These are phyloP conservation scores for Hordeum pubiflorum DNA, from an alignment of 202 grass and related monocot genomes.

Conservation along the genomic window DNA sequence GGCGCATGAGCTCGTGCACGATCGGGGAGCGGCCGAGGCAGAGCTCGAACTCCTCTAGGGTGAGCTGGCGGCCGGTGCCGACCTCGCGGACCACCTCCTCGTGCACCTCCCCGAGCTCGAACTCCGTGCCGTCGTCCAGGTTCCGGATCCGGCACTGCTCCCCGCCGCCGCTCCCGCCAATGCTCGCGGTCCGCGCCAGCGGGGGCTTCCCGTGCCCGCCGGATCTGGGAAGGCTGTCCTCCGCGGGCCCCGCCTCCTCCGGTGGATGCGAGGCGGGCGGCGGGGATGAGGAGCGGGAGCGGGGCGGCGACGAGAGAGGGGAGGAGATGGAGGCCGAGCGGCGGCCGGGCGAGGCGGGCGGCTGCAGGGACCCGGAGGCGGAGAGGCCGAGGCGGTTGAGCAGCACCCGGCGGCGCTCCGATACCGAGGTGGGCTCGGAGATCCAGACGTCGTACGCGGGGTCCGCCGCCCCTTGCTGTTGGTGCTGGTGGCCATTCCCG, in stretches of 20 bases:
- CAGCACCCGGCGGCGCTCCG: conserved; percentile 71
- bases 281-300: neutral
- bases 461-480: neutral
- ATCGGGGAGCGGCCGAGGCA: conserved; percentile 85
- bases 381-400: conserved; percentile 68
- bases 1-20: conserved; percentile 91
- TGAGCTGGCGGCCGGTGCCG: conserved; percentile 76
- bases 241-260: neutral
- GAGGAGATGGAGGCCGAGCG: neutral
- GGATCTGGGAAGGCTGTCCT: conserved; percentile 51
- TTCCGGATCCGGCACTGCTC: conserved; percentile 88
- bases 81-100: conserved; percentile 81
- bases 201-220: conserved; percentile 45
- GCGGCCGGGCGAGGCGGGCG: neutral
- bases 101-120: conserved; percentile 71
- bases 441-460: conserved; percentile 88
- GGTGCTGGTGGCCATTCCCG: neutral
- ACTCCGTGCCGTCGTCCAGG: conserved; percentile 88
- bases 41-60: conserved; percentile 85
- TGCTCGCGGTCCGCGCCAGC: conserved; percentile 23
- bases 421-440: conserved; percentile 78
- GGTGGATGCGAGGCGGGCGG: neutral
- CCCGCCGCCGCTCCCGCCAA: conserved; percentile 15
- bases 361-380: conserved; percentile 21
- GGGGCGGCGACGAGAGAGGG: neutral